A percentile compares a stretch with the other conserved stretches of the same genome.
These are phyloP conservation scores for Hypoxylon lenormandii DNA, from an alignment of 495 filamentous ascomycete genomes.

Conservation along the genomic window DNA sequence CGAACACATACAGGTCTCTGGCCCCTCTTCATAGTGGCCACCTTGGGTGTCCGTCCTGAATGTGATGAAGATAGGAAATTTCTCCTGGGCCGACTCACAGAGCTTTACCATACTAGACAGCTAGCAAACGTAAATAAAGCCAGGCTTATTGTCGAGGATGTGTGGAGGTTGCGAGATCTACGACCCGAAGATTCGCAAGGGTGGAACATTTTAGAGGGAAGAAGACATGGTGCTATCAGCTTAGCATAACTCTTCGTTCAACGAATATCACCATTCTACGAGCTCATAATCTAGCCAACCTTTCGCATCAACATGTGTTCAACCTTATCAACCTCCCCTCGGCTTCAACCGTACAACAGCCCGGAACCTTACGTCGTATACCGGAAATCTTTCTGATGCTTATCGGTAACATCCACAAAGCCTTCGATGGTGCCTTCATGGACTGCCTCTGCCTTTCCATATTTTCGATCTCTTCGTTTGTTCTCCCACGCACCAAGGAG, in stretches of 20 bases:
- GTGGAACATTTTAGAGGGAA: slow-evolving; percentile 36
- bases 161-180: slow-evolving; percentile 39
- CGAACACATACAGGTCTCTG: slow-evolving; percentile 39
- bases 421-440: slow-evolving; percentile 31
- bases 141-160: slow-evolving; percentile 39
- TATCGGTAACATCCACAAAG: slow-evolving; percentile 52
- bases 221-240: slow-evolving; percentile 40
- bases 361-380: slow-evolving; percentile 44
- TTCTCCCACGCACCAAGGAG: slow-evolving; percentile 45
- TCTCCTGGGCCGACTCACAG: slow-evolving; percentile 25
- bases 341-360: neutral
- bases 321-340: neutral
- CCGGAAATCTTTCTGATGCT: slow-evolving; percentile 48
- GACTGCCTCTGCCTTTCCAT: slow-evolving; percentile 32
- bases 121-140: slow-evolving; percentile 39
- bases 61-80: slow-evolving; percentile 38
- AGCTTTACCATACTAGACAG: slow-evolving; percentile 39
- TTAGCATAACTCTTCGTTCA: slow-evolving; percentile 28
- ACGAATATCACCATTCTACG: slow-evolving; percentile 1
- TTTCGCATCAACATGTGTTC: slow-evolving; percentile 1
- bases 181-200: slow-evolving; percentile 26
- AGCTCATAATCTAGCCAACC: neutral
- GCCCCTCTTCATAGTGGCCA: slow-evolving; percentile 40
- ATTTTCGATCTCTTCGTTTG: slow-evolving; percentile 38
- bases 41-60: slow-evolving; percentile 35